These are phyloP conservation scores for Exophiala sp. DNA, from an alignment of 2,329 filamentous ascomycete species.

Conservation along the genomic window DNA sequence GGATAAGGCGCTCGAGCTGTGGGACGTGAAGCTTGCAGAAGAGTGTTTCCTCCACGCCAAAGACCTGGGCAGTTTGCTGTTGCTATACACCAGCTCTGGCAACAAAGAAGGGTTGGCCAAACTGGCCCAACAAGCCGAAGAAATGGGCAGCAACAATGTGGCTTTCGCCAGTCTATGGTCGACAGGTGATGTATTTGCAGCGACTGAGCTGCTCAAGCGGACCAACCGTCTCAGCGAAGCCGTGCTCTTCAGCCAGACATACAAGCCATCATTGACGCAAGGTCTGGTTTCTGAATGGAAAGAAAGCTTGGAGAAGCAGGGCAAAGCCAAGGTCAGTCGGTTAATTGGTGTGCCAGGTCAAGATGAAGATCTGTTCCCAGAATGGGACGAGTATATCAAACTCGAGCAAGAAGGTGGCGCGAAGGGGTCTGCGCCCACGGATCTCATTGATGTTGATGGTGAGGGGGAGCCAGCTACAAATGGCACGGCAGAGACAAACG, in stretches of 20 bases:
- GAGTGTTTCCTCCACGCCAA: slow-evolving; percentile 91
- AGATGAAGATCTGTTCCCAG: slow-evolving; percentile 82
- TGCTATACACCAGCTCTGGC: slow-evolving; percentile 82
- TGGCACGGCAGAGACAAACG: slow-evolving; percentile 31
- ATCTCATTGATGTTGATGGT: slow-evolving; percentile 41
- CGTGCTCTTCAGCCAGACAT: slow-evolving; percentile 89
- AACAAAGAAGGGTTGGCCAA: slow-evolving; percentile 70
- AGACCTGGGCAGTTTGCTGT: slow-evolving; percentile 81
- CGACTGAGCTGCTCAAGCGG: slow-evolving; percentile 72
- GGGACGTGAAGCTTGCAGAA: slow-evolving; percentile 83
- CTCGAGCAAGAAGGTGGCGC: slow-evolving; percentile 69
- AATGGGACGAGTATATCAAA: slow-evolving; percentile 88
- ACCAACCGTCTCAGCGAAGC: slow-evolving; percentile 82
- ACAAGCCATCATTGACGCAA: slow-evolving; percentile 75
- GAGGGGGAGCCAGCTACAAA: slow-evolving; percentile 32
- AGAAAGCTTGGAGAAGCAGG: slow-evolving; percentile 72
- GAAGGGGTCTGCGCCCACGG: slow-evolving; percentile 32
- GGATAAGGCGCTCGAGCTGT: slow-evolving; percentile 79
- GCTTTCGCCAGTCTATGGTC: slow-evolving; percentile 91
- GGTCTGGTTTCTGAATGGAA: slow-evolving; percentile 77
- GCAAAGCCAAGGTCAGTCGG: slow-evolving; percentile 81
- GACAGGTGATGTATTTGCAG: slow-evolving; percentile 74
- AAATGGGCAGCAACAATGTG: slow-evolving; percentile 80
- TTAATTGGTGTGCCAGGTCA: slow-evolving; percentile 77
- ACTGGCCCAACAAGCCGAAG: slow-evolving; percentile 71